Base-by-base conservation (phyloP, 495 filamentous ascomycete genomes). In the Xylaria grammica region DNA sequence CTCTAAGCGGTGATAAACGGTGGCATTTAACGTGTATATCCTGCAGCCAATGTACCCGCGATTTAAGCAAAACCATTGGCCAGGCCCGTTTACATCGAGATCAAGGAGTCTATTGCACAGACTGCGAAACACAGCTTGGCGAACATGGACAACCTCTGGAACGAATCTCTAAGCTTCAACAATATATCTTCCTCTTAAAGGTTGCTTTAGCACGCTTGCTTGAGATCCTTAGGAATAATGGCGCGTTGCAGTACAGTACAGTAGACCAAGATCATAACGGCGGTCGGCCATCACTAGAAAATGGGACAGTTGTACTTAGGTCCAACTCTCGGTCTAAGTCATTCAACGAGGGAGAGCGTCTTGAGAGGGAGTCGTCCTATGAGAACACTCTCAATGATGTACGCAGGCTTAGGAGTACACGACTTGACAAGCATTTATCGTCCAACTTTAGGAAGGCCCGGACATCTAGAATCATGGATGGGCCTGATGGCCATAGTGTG, bases 371-470 rank as follows among this genome's bases (percentile, higher is more conserved):
- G 69, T 90, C 90, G 29, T 93, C 92, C 17, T 96, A 98, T 70
- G 93, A 97, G 75, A 94, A 96, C 76, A 95, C 94, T 26, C 90
- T 99, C 50, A 94, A 94, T 60, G 94, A 98, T 78, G 96, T 99
- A 77, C 88, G 90, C 62, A 85, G 95, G 63, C 77, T 98, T 56
- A 87, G 94, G 59, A 98, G 95, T 49, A 97, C 94, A 24, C 89
- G 96, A 24, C 89, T 98, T 76, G 94, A 98, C 67, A 93, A 94
- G 62, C 92, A 94, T 63, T 79, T 99, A 17, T 97, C 93, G 13
- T 95, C 90, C 5, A 97, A 92, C 22, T 90, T 93, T 70, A 93
- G 90, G 72, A 95, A 93, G 67, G 93, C 94, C 38, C 85, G 95
- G 42, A 92, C 92, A 13, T 97, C 94, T 3, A 85, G 92, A 36